Evolutionary conservation across 306 rosid genomes (phyloP).

Genomic region (Cucumis melo): DNA sequence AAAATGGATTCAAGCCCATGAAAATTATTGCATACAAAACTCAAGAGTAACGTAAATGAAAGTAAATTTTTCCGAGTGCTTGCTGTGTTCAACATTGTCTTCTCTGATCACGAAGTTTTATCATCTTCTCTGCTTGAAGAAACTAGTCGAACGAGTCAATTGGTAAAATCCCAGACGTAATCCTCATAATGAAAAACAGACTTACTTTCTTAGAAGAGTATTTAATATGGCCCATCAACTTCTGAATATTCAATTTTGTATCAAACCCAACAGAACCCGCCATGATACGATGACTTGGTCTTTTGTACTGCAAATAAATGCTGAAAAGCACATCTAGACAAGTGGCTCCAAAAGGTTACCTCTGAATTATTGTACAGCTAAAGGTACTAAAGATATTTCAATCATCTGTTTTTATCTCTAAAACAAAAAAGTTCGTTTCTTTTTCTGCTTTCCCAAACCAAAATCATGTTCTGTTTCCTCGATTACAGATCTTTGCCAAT

Average conservation of each 20-base stretch:
- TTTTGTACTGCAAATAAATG: not conserved
- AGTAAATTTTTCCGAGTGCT: not conserved
- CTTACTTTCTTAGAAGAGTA: not conserved
- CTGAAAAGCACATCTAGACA: not conserved
- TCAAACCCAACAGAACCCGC: not conserved
- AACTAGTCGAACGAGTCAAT: not conserved
- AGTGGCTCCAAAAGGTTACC: not conserved
- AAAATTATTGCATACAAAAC: not conserved
- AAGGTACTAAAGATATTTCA: not conserved
- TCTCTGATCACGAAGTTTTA: not conserved
- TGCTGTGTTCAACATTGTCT: not conserved
- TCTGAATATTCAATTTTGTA: not conserved
- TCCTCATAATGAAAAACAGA: not conserved
- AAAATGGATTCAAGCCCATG: not conserved
- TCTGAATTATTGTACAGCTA: not conserved
- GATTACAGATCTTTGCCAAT: not conserved
- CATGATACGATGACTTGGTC: not conserved
- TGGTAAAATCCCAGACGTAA: not conserved
- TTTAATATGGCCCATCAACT: not conserved
- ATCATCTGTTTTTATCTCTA: not conserved
- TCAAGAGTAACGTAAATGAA: not conserved
- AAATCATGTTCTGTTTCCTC: not conserved
- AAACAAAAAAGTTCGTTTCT: not conserved
- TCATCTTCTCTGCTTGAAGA: not conserved
- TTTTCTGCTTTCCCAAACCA: not conserved